Base-by-base conservation (phyloP, 2,329 filamentous ascomycete genomes). In the Paradendryphiella salina region DNA sequence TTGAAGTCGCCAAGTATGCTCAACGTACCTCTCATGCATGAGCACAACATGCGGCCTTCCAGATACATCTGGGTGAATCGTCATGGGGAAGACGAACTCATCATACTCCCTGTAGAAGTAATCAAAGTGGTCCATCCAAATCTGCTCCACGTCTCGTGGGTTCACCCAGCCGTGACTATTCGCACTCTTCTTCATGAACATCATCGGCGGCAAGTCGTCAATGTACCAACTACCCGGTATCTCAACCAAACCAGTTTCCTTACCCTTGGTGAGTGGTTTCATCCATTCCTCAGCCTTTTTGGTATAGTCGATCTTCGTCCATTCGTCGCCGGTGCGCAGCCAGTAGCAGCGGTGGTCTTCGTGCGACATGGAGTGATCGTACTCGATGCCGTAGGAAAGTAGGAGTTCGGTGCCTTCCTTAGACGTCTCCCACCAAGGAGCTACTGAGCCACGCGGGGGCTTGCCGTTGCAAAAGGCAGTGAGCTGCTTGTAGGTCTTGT, bases 51-150 rank as follows among this genome's bases (percentile, higher is more conserved):
- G 87, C 0, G 87, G 87, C 14, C 86, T 78, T 0, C 88, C 88
- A 23, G 56, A 62, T 5, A 72, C 70, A 61, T 90, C 87, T 0
- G 87, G 88, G 69, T 90, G 87, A 29, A 90, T 86, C 0, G 87
- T 90, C 71, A 90, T 87, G 0, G 88, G 87, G 61, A 90, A 90
- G 44, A 89, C 81, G 55, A 90, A 90, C 60, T 88, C 85, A 60
- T 90, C 86, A 56, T 89, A 86, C 69, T 90, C 86, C 21, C 86
- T 78, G 67, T 90, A 90, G 63, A 88, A 89, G 71, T 89, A 90
- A 60, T 86, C 80, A 52, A 87, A 87, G 56, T 87, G 83, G 52
- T 87, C 83, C 60, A 80, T 74, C 84, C 84, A 87, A 28, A 86
- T 79, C 28, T 85, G 82, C 61, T 87, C 83, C 1, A 87, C 79